Percentiles rank a stretch among this genome's conserved stretches.
phyloP scores from a whole-genome alignment of 2,329 filamentous ascomycete genomes.

The Magnaporthiopsis poae region DNA sequence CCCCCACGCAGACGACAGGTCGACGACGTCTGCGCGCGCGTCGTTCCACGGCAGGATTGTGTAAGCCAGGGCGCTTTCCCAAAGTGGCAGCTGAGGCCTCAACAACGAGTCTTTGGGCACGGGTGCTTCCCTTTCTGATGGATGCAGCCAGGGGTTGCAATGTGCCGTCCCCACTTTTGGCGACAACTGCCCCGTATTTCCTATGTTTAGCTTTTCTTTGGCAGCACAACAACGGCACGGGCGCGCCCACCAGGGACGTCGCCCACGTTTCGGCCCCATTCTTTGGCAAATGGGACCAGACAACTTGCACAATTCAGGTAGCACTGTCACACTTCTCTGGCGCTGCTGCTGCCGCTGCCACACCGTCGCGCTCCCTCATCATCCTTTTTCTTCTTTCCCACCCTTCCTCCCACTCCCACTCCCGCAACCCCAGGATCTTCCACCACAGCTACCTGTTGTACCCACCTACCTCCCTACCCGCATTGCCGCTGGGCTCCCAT shows the following conservation, averaged over 20 bases:
- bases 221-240: background rate
- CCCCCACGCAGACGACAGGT: background rate
- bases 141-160: no score
- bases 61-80: no score
- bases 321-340: background rate
- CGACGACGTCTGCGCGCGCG: no score
- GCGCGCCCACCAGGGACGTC: no score
- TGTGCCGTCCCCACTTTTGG: no score
- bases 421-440: background rate
- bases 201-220: background rate
- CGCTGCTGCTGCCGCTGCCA: background rate
- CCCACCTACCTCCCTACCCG: background rate
- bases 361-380: no score
- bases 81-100: no score
- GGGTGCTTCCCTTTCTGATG: no score
- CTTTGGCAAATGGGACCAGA: background rate
- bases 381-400: background rate
- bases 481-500: background rate
- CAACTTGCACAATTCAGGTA: background rate
- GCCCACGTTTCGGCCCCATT: background rate
- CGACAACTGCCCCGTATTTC: background rate
- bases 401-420: background rate
- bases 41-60: no score
- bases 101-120: no score
- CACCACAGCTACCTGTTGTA: no score